A percentile compares a stretch with the other conserved stretches of the same genome.
These are phyloP conservation scores for Blastocystis sp. DNA, from an alignment of 352 stramenopile species.

Conservation along the genomic window DNA sequence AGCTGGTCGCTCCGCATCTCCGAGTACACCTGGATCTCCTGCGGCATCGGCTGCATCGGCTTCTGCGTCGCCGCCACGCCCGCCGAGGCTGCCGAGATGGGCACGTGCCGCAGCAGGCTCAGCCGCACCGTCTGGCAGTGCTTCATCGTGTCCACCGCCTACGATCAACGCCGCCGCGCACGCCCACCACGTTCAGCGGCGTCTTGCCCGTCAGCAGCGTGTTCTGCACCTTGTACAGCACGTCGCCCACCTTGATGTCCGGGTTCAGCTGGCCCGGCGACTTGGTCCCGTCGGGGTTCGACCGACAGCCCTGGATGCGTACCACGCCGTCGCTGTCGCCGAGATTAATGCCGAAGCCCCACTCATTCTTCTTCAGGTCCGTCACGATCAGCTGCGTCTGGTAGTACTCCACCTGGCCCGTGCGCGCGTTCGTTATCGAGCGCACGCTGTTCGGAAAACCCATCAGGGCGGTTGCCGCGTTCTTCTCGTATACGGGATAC, in stretches of 20 bases:
- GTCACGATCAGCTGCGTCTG: constrained; percentile 40
- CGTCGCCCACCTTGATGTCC: constrained; percentile 8
- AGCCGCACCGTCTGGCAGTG: constrained; percentile 25
- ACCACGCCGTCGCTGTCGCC: constrained; percentile 50
- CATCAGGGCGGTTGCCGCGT: constrained; percentile 35
- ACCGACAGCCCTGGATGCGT: constrained; percentile 48
- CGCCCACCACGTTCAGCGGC: constrained; percentile 34
- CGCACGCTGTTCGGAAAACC: constrained; percentile 47
- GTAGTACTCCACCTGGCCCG: constrained; percentile 34
- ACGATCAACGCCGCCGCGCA: not conserved
- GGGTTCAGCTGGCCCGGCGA: constrained; percentile 40
- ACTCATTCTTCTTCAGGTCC: constrained; percentile 46
- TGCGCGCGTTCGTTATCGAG: not conserved
- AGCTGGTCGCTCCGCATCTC: constrained; percentile 40
- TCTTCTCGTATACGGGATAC: constrained; percentile 22
- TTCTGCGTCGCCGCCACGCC: not conserved
- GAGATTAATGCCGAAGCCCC: constrained; percentile 65
- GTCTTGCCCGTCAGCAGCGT: constrained; percentile 32
- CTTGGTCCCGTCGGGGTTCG: constrained; percentile 32
- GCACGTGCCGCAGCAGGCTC: constrained; percentile 33
- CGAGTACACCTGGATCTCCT: constrained; percentile 60
- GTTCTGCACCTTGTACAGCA: constrained; percentile 65
- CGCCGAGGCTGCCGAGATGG: constrained; percentile 7
- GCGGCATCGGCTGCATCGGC: not conserved
- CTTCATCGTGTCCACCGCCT: constrained; percentile 63